These are phyloP conservation scores for Ciborinia camelliae DNA, from an alignment of 2,329 filamentous ascomycete species.

Conservation along the genomic window DNA sequence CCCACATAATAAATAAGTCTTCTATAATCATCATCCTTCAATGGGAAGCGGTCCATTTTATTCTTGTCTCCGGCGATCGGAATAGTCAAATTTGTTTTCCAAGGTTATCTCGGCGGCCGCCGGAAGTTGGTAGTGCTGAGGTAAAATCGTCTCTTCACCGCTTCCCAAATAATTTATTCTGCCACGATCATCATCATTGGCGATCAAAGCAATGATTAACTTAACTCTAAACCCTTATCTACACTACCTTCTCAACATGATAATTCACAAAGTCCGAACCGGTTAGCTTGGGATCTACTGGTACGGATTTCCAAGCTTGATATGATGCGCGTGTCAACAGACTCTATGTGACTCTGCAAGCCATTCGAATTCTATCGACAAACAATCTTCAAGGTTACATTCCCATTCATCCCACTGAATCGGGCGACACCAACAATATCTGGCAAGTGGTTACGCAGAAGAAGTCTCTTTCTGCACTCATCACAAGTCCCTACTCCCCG, in stretches of 20 bases:
- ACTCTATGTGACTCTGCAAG: background rate
- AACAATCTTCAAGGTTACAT: no score
- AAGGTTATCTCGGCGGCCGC: background rate
- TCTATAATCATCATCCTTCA: no score
- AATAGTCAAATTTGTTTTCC: background rate
- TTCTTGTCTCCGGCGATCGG: no score
- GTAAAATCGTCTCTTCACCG: background rate
- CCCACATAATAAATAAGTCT: no score
- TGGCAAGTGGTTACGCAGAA: background rate
- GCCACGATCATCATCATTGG: background rate
- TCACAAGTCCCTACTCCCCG: background rate
- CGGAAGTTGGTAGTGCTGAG: background rate
- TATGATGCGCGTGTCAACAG: no score
- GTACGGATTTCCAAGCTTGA: background rate
- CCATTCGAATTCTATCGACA: background rate
- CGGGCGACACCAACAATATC: no score
- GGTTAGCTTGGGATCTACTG: background rate
- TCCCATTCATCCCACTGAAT: background rate
- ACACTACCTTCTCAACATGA: background rate
- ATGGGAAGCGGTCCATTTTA: no score
- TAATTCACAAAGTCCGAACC: background rate
- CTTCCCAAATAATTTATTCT: background rate
- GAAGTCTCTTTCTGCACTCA: background rate
- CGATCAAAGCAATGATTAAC: no score
- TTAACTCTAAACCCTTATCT: slow-evolving; percentile 6